Conservation (phyloP, 1,139 yeast species). For the Sugiyamaella paludigena region DNA sequence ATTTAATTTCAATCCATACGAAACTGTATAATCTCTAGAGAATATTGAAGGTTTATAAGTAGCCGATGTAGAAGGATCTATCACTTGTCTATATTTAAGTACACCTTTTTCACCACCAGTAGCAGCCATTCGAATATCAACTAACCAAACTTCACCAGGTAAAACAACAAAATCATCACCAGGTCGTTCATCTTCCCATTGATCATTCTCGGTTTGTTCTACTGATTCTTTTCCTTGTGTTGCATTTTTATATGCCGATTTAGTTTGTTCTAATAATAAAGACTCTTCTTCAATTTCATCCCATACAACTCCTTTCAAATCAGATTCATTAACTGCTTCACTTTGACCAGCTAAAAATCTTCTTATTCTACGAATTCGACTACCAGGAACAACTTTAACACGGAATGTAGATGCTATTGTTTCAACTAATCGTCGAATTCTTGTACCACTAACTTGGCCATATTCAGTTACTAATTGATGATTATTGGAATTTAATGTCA, state of each 20-base stretch:
- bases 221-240: neutral
- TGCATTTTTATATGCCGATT: conserved; percentile 16
- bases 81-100: conserved; percentile 30
- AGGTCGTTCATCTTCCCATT: conserved; percentile 15
- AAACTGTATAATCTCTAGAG: conserved; percentile 80
- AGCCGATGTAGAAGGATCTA: conserved; percentile 30
- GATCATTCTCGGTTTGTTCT: conserved; percentile 16
- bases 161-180: conserved; percentile 57
- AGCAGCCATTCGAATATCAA: conserved; percentile 81
- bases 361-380: conserved; percentile 85
- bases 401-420: conserved; percentile 74
- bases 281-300: conserved; percentile 77
- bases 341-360: conserved; percentile 95
- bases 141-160: conserved; percentile 82
- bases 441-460: conserved; percentile 56
- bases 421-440: conserved; percentile 74
- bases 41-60: conserved; percentile 58
- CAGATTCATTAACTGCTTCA: conserved; percentile 86
- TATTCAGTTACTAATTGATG: conserved; percentile 36
- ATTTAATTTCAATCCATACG: conserved; percentile 71
- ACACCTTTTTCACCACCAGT: conserved; percentile 39
- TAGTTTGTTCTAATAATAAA: conserved; percentile 42
- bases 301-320: conserved; percentile 92
- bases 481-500: conserved; percentile 65
- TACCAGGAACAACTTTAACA: conserved; percentile 86